phyloP scores from a whole-genome alignment of 2,329 filamentous ascomycete species.

The Aspergillus spinulosporus region DNA sequence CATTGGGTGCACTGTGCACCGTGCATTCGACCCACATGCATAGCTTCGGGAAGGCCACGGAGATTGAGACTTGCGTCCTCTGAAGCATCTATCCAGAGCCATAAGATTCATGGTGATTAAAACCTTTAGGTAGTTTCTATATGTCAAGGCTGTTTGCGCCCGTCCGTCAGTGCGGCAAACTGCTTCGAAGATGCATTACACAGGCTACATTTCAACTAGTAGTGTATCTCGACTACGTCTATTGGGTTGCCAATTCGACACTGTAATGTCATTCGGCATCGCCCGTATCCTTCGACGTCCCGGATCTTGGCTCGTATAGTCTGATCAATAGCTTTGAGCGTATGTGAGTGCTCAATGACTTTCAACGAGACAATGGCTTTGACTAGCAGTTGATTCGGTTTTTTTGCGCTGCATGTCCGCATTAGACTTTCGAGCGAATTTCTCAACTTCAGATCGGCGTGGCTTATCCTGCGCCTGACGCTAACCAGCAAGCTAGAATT shows the following conservation, averaged over 20 bases:
- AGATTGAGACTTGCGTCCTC: constrained; percentile 1
- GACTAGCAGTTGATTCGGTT: background rate
- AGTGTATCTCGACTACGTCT: background rate
- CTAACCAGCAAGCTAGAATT: background rate
- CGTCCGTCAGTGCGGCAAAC: constrained; percentile 7
- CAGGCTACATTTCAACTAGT: constrained; percentile 1
- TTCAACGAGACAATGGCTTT: constrained; percentile 1
- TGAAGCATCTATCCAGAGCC: background rate
- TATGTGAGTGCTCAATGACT: background rate
- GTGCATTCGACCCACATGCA: constrained; percentile 11
- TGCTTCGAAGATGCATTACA: constrained; percentile 1
- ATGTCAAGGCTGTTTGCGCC: constrained; percentile 8
- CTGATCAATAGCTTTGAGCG: constrained; percentile 4
- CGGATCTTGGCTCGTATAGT: background rate
- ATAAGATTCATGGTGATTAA: background rate
- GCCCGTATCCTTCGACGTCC: background rate
- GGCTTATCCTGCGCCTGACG: background rate
- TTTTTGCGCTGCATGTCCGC: background rate
- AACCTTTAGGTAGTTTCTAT: constrained; percentile 1
- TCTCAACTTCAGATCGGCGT: constrained; percentile 1
- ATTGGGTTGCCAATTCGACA: background rate
- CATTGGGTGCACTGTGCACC: background rate
- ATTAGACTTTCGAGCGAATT: background rate
- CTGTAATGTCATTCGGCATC: constrained; percentile 1
- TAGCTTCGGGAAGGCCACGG: background rate